Conservation (phyloP, 441 rosid genomes). For the Pelargonium myrrhifolium region DNA sequence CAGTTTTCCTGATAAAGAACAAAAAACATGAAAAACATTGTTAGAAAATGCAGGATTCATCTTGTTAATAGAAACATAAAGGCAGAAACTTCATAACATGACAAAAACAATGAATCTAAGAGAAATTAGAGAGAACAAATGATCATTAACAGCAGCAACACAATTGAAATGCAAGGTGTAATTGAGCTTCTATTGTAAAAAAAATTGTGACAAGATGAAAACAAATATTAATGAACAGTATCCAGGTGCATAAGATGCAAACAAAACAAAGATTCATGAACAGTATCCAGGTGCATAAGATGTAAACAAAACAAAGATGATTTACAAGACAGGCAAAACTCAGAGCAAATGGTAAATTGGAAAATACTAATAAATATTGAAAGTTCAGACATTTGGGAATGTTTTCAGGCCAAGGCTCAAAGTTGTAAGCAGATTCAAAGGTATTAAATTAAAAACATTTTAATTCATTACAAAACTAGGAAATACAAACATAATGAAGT, state of each 20-base stretch:
- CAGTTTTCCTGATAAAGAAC: conserved; percentile 35
- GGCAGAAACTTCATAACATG: background rate
- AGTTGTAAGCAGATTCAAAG: too few relatives aligned
- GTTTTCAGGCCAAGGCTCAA: too few relatives aligned
- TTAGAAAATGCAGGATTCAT: background rate
- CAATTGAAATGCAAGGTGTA: background rate
- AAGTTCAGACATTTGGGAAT: too few relatives aligned
- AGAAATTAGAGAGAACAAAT: background rate
- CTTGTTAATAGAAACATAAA: background rate
- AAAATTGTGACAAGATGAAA: background rate
- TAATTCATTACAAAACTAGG: too few relatives aligned
- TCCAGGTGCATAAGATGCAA: background rate
- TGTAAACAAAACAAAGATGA: background rate
- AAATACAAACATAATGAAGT: too few relatives aligned
- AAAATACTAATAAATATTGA: too few relatives aligned
- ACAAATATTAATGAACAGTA: background rate
- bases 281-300: background rate
- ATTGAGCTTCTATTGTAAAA: background rate
- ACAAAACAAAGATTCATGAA: background rate
- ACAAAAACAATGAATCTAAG: background rate
- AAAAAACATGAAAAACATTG: background rate
- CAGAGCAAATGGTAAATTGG: too few relatives aligned
- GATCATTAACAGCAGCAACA: too few relatives aligned
- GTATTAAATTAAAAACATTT: too few relatives aligned
- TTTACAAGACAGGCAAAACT: background rate